Base-by-base conservation (phyloP, 2,329 filamentous ascomycete genomes). In the Penicillium hesseltinei region DNA sequence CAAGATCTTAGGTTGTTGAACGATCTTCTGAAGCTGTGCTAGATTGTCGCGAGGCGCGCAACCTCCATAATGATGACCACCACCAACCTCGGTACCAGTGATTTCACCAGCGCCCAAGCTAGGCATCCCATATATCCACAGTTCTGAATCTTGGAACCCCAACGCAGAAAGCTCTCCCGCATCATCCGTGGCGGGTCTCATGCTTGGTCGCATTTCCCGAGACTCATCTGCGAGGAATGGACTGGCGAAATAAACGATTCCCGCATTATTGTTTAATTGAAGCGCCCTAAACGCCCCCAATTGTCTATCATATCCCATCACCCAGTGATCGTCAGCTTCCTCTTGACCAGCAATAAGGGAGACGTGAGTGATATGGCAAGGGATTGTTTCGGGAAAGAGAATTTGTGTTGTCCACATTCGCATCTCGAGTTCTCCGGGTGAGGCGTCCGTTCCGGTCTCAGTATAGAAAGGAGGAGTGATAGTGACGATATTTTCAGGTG, bases 341-440 rank as follows among this genome's bases (percentile, higher is more conserved):
- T 73, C 72, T 54, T 76, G 75, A 35, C 71, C 70, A 21, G 78
- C 75, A 17, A 93, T 77, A 45, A 93, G 73, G 1, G 89, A 86
- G 21, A 89, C 88, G 73, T 92, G 89, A 64, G 88, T 91, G 69
- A 89, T 45, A 19, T 15, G 31, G 5, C 39, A 92, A 63, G 90
- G 88, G 49, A 87, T 91, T n/a, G 86, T 88, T 64, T 92, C 90
- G 4, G 90, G 90, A 56, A 93, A 93, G 3, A 94, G 77, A 45
- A 94, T 92, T 35, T 91, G 92, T 0, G 89, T 91, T 7, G 90
- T 93, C 90, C 90, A 94, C 68, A 93, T 82, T 25, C 87, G 84
- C 69, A 87, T 89, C 60, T 91, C 82, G 60, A 86, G 83, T 57
- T 90, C 85, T 55, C 74, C 72, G 21, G 73, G 70, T 9, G 76